Evolutionary conservation across 2,329 filamentous ascomycete genomes (phyloP), one percentile per base, ranked within the genome.

Genomic region (Pseudocercospora fijiensis): DNA sequence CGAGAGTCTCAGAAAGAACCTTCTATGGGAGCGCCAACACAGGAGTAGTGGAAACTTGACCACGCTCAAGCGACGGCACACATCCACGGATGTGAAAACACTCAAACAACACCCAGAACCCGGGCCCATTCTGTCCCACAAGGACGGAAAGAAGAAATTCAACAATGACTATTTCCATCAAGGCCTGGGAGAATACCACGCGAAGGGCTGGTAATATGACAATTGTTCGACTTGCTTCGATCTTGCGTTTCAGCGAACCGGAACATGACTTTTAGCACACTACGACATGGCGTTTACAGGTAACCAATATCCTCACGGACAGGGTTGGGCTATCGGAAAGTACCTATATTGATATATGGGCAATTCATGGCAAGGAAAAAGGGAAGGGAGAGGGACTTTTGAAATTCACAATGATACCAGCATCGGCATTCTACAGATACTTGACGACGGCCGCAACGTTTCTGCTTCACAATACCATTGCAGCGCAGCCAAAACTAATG

Each of bases 11-110:
- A 88, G 95, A 22, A 90, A 92, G 71, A 91, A 97, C 72, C 87
- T 99, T 16, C 85, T 98, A 16, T 96, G 92, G 90, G 95, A 99
- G 77, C 89, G 95, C 58, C 92, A 96, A 74, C 94, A 98, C 75
- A 96, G 95, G 84, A 92, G 91, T 64, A 90, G 90, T 33, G 94
- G 92, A 7, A 91, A 89, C 72, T 93, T 94, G 68, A 92, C 93
- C 0, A 91, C 94, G 60, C 84, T 96, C 63, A 96, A 96, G 82
- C 87, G 94, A 67, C 85, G 92, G 64, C 92, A 97, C 76, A 96
- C 93, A 7, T 91, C 94, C 2, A 90, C 94, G 69, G 93, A 97
- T 74, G 88, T 97, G 67, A 90, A 91, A 66, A 96, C 96, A 77
- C 83, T 98, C 49, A 90, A 89, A 79, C 87, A 95, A 76, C 91